Evolutionary conservation across 1,284 basidiomycete species (phyloP).

Genomic region (Lentinula novae-zelandiae): DNA sequence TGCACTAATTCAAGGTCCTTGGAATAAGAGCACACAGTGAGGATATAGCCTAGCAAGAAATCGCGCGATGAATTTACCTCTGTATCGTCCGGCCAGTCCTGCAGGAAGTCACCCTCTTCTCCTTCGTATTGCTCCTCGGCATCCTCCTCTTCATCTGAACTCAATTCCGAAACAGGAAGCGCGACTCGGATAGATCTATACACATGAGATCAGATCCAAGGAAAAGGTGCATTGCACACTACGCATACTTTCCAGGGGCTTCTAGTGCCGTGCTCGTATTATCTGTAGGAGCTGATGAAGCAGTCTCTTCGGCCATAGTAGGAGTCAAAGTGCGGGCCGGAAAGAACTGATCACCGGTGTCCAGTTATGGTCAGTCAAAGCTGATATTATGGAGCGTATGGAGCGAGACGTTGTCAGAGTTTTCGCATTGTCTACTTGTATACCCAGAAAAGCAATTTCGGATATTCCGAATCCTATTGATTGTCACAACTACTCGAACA

Average conservation of each 20-base stretch:
- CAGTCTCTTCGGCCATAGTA: not conserved
- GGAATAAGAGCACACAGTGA: not conserved
- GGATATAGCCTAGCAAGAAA: slow-evolving; percentile 1
- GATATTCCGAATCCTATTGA: not conserved
- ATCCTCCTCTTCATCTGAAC: slow-evolving; percentile 41
- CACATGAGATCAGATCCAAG: not conserved
- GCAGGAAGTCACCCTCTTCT: slow-evolving; percentile 47
- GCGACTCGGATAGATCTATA: slow-evolving; percentile 37
- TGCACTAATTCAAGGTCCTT: slow-evolving; percentile 93
- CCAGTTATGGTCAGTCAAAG: not conserved
- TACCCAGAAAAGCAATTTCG: no score
- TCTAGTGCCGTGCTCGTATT: not conserved
- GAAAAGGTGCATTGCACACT: not conserved
- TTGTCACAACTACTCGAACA: not conserved
- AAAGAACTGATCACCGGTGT: not conserved
- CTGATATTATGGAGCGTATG: not conserved
- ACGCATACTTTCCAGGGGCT: not conserved
- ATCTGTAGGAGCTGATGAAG: not conserved
- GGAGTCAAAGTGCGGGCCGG: not conserved
- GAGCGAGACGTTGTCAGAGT: not conserved
- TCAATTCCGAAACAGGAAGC: slow-evolving; percentile 39
- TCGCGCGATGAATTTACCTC: slow-evolving; percentile 44
- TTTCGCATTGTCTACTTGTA: no score
- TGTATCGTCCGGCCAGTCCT: slow-evolving; percentile 59
- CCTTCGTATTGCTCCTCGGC: slow-evolving; percentile 35